Base-by-base conservation (phyloP, 345 rosid species). In the Microthlaspi erraticum region DNA sequence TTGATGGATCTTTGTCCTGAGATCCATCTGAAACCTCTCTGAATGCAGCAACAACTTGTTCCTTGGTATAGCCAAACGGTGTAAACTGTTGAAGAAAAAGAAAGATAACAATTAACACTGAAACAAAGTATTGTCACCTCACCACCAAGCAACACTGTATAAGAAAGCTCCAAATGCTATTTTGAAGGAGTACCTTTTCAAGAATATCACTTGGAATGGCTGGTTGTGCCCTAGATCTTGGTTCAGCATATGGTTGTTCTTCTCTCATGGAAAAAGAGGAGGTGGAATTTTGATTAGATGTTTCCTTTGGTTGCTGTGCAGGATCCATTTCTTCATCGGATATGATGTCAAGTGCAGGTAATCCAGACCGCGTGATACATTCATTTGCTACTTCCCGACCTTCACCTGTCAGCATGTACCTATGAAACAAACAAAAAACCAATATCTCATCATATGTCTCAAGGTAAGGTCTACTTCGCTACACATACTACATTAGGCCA, bases 381-480 rank as follows among this genome's bases (percentile, higher is more conserved):
- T 89, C 91, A 17, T 67, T 81, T 50, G 97, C 97, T 66, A 80
- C 84, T 52, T 87, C 90, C 61, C 54, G 79, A 63, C 99, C 98
- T 82, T 83, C 90, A 66, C 46, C 83, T 53, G 96, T 89, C 80
- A 93, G 85, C 97, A 83, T 93, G 78, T 87, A 93, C 84, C 97
- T 93, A 56, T 4, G 38, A 6, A 26, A 60, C 37, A 32, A 31
- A 20, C 10, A 49, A 29, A n/a, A n/a, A n/a, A n/a, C n/a, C 0
- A 32, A 7, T 32, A 38, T 12, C 8, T 18, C 14, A 62, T 52
- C 16, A 3, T 3, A 29, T 31, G 59, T 54, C 17, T 61, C 58
- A 51, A 19, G 50, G 55, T 56, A 61, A 62, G 14, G 37, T 43
- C 58, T 51, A 60, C 63, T 66, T 29, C 41, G 42, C 39, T 13